Conservation (phyloP, 345 rosid genomes). For the Litchi chinensis region DNA sequence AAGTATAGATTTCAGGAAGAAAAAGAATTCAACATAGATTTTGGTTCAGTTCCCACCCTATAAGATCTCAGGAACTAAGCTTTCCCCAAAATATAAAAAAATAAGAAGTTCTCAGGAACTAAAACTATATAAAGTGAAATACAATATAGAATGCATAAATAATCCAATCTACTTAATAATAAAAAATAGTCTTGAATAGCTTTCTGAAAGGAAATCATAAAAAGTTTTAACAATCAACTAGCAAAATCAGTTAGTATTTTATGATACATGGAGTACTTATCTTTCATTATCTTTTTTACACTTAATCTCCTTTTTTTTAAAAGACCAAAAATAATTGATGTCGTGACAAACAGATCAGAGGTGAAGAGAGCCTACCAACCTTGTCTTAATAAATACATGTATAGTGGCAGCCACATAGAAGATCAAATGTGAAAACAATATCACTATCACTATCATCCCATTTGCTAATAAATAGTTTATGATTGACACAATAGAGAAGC, state of each 20-base stretch:
- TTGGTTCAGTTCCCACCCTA: not conserved
- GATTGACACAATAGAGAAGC: slow-evolving; percentile 61
- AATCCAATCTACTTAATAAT: not conserved
- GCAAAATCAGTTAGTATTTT: not conserved
- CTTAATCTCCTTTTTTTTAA: not conserved
- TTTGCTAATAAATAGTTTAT: slow-evolving; percentile 79
- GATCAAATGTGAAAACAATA: slow-evolving; percentile 61
- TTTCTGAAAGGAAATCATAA: not conserved
- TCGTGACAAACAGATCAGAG: slow-evolving; percentile 15
- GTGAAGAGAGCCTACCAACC: slow-evolving; percentile 46
- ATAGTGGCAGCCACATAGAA: slow-evolving; percentile 73
- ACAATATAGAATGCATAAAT: too few species aligned
- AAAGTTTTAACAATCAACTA: not conserved
- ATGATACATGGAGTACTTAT: not conserved
- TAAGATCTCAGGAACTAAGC: not conserved
- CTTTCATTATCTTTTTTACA: not conserved
- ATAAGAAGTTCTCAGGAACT: not conserved
- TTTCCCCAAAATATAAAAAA: too few species aligned
- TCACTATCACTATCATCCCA: slow-evolving; percentile 57
- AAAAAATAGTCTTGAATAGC: not conserved
- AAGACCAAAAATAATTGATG: slow-evolving; percentile 4
- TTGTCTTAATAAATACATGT: slow-evolving; percentile 64
- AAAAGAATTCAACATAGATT: slow-evolving; percentile 5
- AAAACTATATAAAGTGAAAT: not conserved
- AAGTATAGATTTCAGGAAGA: not conserved